Evolutionary conservation across 257 asterid genomes (phyloP).

Genomic region (Solanum pennellii): DNA sequence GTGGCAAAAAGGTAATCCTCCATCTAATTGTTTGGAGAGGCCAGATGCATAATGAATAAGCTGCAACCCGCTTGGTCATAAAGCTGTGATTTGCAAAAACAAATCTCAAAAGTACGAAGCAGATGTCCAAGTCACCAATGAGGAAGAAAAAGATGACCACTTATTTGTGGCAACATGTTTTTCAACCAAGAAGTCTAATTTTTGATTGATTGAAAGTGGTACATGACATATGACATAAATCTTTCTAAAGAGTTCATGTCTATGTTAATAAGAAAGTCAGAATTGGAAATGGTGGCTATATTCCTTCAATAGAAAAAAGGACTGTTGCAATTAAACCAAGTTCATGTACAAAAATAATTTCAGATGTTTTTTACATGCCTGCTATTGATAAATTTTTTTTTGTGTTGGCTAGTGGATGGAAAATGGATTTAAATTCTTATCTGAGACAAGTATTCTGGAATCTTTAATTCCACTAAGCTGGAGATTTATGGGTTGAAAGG

Average conservation of each 20-base stretch:
- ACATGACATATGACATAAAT: not conserved
- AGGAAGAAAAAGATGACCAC: not conserved
- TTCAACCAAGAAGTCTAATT: not conserved
- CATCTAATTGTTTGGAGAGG: not conserved
- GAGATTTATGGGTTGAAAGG: not conserved
- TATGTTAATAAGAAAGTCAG: not conserved
- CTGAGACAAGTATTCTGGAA: not conserved
- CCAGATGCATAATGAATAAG: not conserved
- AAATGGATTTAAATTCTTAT: not conserved
- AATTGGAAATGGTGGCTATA: too few species aligned
- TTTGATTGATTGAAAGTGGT: not conserved
- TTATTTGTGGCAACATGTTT: not conserved
- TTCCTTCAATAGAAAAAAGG: too few species aligned
- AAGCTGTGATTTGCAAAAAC: not conserved
- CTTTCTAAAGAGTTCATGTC: not conserved
- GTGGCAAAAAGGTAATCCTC: not conserved
- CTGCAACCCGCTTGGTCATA: not conserved
- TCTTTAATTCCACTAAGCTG: not conserved
- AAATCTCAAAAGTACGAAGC: not conserved
- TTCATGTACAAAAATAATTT: not conserved
- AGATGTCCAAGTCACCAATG: not conserved
- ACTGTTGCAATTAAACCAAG: not conserved
- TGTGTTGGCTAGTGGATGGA: not conserved
- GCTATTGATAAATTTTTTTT: not conserved
- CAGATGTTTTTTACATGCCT: not conserved